Evolutionary conservation across 768 basidiomycete genomes (phyloP), one percentile per base, ranked within the genome.

Genomic region (Tephrocybe sp.): DNA sequence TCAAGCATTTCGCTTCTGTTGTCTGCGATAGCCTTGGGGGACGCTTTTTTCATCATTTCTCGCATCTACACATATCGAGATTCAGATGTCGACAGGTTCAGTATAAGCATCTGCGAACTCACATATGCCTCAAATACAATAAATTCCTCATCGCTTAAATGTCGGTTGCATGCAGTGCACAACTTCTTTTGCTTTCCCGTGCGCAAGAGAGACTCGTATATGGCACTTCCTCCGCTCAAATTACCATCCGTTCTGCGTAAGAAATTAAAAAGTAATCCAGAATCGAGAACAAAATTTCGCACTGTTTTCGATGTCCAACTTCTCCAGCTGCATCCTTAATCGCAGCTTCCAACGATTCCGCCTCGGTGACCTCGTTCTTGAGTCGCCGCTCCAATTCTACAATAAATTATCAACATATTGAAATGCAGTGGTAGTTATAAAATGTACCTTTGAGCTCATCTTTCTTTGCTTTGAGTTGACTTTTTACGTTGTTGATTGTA

Each of bases 151-250:
- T 78, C 76, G 18, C 78, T 69, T 61, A 98, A 68, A 31, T 72
- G 73, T 1, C 94, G 80, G 57, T 84, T 82, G 62, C 96, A 98
- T 7, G 83, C 84, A 9, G 79, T 72, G 60, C 96, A 99, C 0
- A 74, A 65, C 60, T 87, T 84, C 53, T 85, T 79, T 42, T 74
- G 69, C 61, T 79, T 80, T 27, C 87, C 90, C 1, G 67, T 64
- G 13, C 71, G 67, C 32, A 92, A 72, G 25, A 90, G 57, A 1
- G 64, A 63, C 49, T 83, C 71, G 49, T 81, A 95, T 28, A 78
- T 72, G 19, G 64, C 44, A 30, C 65, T 68, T 2, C 66, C 64
- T 11, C 69, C 70, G 25, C 61, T 56, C 24, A 62, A 53, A 30
- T 49, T 61, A 9, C 64, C 67, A 37, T 63, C 58, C 41, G 60